Conservation (phyloP, 1,284 basidiomycete species). For the Amylostereum areolatum region DNA sequence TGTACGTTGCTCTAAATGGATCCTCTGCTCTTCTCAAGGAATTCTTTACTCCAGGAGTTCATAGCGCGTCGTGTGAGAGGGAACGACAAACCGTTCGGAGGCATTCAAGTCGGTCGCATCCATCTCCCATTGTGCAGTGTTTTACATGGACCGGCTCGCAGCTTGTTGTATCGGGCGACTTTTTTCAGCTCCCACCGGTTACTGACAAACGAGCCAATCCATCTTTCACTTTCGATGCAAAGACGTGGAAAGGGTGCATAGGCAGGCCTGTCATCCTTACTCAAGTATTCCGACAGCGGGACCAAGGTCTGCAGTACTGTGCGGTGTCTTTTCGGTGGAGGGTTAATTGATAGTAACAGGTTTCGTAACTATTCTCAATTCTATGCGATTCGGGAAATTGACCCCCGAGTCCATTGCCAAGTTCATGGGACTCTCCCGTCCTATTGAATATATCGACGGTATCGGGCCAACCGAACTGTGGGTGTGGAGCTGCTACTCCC, state of each 20-base stretch:
- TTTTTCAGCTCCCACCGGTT: conserved; percentile 78
- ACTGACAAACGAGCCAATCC: conserved; percentile 33
- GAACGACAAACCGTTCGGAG: conserved; percentile 56
- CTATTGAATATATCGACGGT: conserved; percentile 63
- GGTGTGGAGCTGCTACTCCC: conserved; percentile 10
- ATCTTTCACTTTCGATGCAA: conserved; percentile 64
- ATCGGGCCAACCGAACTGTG: conserved; percentile 81
- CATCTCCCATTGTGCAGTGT: too few species aligned
- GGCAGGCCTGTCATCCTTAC: conserved; percentile 29
- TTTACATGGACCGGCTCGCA: conserved; percentile 19
- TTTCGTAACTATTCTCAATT: conserved; percentile 70
- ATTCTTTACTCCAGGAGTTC: conserved; percentile 25
- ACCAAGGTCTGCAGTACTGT: conserved; percentile 39
- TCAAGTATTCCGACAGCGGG: conserved; percentile 41
- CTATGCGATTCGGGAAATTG: conserved; percentile 59
- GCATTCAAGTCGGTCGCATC: conserved; percentile 50
- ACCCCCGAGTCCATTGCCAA: conserved; percentile 38
- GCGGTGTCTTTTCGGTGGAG: not conserved
- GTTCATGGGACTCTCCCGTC: conserved; percentile 57
- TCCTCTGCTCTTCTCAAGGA: not conserved
- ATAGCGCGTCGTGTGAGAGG: conserved; percentile 48
- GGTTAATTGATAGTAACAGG: conserved; percentile 21
- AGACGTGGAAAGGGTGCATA: conserved; percentile 49
- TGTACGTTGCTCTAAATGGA: conserved; percentile 22
- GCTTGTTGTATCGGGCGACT: conserved; percentile 75